These are phyloP conservation scores for Pelargonium cotyledonis DNA, from an alignment of 441 rosid genomes.

Conservation along the genomic window DNA sequence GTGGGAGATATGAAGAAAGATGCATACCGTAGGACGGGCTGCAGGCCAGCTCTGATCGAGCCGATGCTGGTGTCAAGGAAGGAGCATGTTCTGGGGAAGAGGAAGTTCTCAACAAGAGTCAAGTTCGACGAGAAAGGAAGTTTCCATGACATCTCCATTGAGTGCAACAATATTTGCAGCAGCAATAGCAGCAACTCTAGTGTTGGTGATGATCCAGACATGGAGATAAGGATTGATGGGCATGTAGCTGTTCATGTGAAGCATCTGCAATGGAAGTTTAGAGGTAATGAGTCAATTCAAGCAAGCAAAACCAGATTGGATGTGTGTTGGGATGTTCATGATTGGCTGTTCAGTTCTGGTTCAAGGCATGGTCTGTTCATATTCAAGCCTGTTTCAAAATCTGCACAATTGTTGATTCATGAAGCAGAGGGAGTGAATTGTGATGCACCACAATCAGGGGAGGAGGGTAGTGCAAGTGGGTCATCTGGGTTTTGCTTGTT, in stretches of 20 bases:
- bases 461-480: constrained; percentile 25
- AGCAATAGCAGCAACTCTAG: constrained; percentile 22
- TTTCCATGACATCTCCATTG: constrained; percentile 60
- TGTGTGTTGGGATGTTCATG: constrained; percentile 84
- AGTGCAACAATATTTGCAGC: constrained; percentile 36
- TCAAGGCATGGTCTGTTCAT: constrained; percentile 62
- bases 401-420: constrained; percentile 24
- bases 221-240: constrained; percentile 79
- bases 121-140: constrained; percentile 50
- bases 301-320: constrained; percentile 54
- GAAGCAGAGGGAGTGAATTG: constrained; percentile 14
- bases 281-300: constrained; percentile 62
- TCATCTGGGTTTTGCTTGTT: constrained; percentile 60
- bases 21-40: constrained; percentile 56
- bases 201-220: constrained; percentile 41
- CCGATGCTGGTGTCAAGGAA: constrained; percentile 63
- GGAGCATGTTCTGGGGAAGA: constrained; percentile 75
- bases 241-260: constrained; percentile 55
- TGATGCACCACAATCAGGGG: constrained; percentile 21
- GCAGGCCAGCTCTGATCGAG: constrained; percentile 71
- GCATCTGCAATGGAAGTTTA: constrained; percentile 81
- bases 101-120: constrained; percentile 50
- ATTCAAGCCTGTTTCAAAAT: constrained; percentile 52
- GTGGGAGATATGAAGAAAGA: constrained; percentile 78
- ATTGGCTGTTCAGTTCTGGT: constrained; percentile 69